Evolutionary conservation across 805 yeast species (phyloP), one percentile per base, ranked within the genome.

Genomic region (Isabelozyma rhagii): DNA sequence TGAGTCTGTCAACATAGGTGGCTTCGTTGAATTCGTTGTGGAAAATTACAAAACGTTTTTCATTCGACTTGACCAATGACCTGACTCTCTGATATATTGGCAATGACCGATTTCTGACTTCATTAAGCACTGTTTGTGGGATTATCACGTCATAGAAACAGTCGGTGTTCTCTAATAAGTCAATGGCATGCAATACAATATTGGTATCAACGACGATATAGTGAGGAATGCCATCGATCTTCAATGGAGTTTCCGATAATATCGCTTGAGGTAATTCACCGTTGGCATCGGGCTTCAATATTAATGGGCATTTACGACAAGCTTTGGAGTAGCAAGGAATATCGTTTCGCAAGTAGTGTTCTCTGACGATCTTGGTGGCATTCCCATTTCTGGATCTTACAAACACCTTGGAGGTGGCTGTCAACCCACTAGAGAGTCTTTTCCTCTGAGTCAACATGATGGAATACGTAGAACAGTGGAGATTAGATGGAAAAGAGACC

Each of bases 71-170:
- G 29, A 89, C 83, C 15, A 94, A 71, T 2, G 87, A 80, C 60
- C 97, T 79, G 44, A 93, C 68, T 63, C 99, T 79, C 59, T 88
- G 83, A 65, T 92, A 94, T 15, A 93, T 84, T 4, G 99, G 97
- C 61, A 84, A 82, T 46, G 96, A 89, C 61, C 85, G 78, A 63
- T 90, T 90, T 55, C 89, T 82, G 8, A 93, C 97, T 67, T 94
- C 98, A 57, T 96, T 97, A 36, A 94, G 74, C 2, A 90, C 97
- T 6, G 96, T 87, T 65, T 94, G 99, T 1, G 98, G 97, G n/a
- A 94, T 73, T 49, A 94, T 85, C 14, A 92, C 97, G 68, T 94
- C 98, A 60, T 79, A 85, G 61, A 94, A 89, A 47, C 88, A 85
- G 29, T 80, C 77, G 17, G 77, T 76, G 59, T 83, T 85, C 66